Evolutionary conservation across 371 early-diverging fungal species (phyloP).

Genomic region (Parasitella parasitica): DNA sequence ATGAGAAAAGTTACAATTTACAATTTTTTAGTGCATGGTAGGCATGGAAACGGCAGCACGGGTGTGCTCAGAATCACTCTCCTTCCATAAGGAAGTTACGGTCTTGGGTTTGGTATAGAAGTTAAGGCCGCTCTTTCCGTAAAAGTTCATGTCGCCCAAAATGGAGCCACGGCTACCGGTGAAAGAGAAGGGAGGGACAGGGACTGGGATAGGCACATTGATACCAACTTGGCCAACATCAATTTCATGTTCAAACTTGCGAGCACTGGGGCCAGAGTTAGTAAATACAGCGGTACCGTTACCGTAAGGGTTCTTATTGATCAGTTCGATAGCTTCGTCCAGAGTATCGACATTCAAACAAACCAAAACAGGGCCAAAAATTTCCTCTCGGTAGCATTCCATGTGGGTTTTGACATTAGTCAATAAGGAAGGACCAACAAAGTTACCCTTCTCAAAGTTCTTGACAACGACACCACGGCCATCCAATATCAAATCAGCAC

Average conservation of each 20-base stretch:
- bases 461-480: slow-evolving; percentile 79
- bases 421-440: slow-evolving; percentile 92
- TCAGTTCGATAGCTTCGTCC: slow-evolving; percentile 90
- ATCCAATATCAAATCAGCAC: slow-evolving; percentile 88
- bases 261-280: slow-evolving; percentile 86
- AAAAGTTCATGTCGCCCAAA: slow-evolving; percentile 95
- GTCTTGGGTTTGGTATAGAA: slow-evolving; percentile 97
- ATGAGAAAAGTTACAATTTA: no score
- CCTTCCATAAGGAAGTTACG: slow-evolving; percentile 91
- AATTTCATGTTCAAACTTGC: slow-evolving; percentile 87
- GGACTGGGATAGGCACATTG: slow-evolving; percentile 96
- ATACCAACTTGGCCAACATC: slow-evolving; percentile 94
- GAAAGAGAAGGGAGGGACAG: slow-evolving; percentile 96
- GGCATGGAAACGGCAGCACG: slow-evolving; percentile 83
- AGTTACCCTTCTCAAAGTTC: slow-evolving; percentile 90
- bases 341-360: slow-evolving; percentile 83
- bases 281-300: slow-evolving; percentile 97
- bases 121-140: slow-evolving; percentile 75
- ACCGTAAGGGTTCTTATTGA: slow-evolving; percentile 92
- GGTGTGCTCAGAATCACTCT: slow-evolving; percentile 71
- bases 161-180: slow-evolving; percentile 95
- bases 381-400: slow-evolving; percentile 94
- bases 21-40: slow-evolving; percentile 48
- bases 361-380: slow-evolving; percentile 94
- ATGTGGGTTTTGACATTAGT: slow-evolving; percentile 79